Percentiles rank a stretch among this genome's conserved stretches.
Evolutionary conservation across 768 basidiomycete genomes (phyloP).

Genomic region (Trametes elegans): DNA sequence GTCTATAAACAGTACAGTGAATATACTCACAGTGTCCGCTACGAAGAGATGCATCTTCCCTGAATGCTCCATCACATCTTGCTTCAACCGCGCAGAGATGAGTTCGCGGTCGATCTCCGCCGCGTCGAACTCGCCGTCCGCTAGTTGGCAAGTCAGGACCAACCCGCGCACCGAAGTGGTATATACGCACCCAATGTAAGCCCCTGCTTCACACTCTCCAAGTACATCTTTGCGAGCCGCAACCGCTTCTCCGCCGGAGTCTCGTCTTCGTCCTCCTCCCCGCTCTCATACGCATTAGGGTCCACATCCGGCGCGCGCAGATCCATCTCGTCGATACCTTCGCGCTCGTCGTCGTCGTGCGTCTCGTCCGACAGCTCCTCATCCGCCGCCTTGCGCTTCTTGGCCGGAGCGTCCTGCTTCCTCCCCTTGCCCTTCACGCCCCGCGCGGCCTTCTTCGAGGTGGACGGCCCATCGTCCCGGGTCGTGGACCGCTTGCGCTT

Average conservation of each 20-base stretch:
- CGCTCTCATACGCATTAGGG: conserved; percentile 51
- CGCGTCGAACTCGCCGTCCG: conserved; percentile 91
- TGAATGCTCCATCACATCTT: conserved; percentile 88
- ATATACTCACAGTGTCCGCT: conserved; percentile 63
- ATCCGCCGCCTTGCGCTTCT: conserved; percentile 36
- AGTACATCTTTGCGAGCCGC: conserved; percentile 85
- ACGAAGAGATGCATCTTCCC: conserved; percentile 85
- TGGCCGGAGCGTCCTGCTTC: too few relatives aligned
- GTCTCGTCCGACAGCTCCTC: conserved; percentile 73
- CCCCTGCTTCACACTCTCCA: conserved; percentile 77
- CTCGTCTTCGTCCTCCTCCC: conserved; percentile 84
- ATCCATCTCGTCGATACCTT: conserved; percentile 73
- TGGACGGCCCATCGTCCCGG: conserved; percentile 32
- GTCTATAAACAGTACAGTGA: too few relatives aligned
- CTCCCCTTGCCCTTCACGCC: conserved; percentile 27
- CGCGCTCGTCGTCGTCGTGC: conserved; percentile 45
- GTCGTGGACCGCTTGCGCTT: conserved; percentile 58
- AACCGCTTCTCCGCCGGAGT: conserved; percentile 93
- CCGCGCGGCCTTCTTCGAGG: conserved; percentile 25
- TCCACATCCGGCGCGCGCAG: conserved; percentile 55
- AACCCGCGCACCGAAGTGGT: neutral
- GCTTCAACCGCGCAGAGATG: conserved; percentile 84
- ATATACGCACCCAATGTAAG: conserved; percentile 40
- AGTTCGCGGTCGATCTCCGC: conserved; percentile 94
- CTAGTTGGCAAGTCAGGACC: conserved; percentile 32